Conservation (phyloP, 306 rosid genomes). For the Erythrophleum fordii region DNA sequence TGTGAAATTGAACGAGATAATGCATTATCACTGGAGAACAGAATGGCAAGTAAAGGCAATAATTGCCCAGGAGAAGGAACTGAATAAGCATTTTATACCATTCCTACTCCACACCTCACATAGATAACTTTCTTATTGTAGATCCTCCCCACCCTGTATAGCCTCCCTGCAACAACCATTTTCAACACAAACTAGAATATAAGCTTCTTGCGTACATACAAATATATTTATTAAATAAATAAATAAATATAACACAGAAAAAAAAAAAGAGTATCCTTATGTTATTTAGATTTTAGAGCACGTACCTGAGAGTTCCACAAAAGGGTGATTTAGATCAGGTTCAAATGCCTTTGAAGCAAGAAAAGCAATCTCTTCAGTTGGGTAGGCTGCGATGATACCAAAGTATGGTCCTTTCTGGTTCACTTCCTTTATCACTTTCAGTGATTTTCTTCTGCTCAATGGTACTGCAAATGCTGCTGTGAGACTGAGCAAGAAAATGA, state of each 20-base stretch:
- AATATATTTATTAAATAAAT: too few species aligned
- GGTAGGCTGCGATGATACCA: constrained; percentile 48
- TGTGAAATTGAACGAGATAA: too few species aligned
- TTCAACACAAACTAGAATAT: background rate
- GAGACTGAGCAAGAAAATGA: background rate
- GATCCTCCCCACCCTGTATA: constrained; percentile 50
- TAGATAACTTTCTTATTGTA: constrained; percentile 47
- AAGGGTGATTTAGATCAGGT: constrained; percentile 43
- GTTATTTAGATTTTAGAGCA: background rate
- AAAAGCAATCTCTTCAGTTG: constrained; percentile 49
- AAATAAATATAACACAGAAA: too few species aligned
- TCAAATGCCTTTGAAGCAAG: constrained; percentile 36
- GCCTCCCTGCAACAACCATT: constrained; percentile 42
- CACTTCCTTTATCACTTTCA: constrained; percentile 25
- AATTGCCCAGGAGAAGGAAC: background rate
- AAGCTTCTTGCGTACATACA: background rate
- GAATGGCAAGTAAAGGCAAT: background rate
- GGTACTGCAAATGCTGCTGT: constrained; percentile 35
- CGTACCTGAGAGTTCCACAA: constrained; percentile 47
- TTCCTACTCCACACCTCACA: constrained; percentile 51
- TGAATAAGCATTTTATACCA: constrained; percentile 23
- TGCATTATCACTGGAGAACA: too few species aligned
- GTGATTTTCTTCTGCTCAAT: background rate
- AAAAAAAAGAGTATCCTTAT: too few species aligned
- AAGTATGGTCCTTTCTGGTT: constrained; percentile 50